Percentiles rank a stretch among this genome's conserved stretches.
Evolutionary conservation across 148 eudicot genomes (phyloP).

Genomic region (Nepenthes gracilis): DNA sequence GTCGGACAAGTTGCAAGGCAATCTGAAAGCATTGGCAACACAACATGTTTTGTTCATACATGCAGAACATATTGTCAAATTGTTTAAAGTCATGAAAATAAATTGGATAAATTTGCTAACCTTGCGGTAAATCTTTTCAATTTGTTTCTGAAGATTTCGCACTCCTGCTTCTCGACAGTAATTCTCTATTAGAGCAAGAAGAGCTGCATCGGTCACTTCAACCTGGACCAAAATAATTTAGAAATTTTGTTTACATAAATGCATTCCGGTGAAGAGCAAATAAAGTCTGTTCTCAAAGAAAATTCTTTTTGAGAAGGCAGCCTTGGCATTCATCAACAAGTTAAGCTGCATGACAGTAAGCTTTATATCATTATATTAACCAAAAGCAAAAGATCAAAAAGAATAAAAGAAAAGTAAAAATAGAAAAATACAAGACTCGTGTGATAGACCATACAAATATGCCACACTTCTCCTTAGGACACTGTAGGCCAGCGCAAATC

Average conservation of each 20-base stretch:
- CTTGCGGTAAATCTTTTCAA: constrained; percentile 97
- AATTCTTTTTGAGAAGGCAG: no score
- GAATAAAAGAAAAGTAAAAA: no score
- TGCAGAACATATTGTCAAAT: not conserved
- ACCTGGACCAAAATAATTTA: constrained; percentile 37
- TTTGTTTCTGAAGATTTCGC: constrained; percentile 93
- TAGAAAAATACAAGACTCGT: no score
- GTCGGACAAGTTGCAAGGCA: constrained; percentile 80
- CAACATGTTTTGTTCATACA: not conserved
- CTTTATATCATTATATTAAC: no score
- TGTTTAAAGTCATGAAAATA: not conserved
- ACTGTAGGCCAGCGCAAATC: no score
- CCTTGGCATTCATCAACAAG: no score
- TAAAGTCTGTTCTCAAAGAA: no score
- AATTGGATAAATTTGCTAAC: constrained; percentile 17
- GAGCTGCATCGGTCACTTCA: constrained; percentile 83
- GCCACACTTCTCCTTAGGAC: no score
- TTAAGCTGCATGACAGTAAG: no score
- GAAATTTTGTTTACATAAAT: not conserved
- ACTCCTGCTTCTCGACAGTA: constrained; percentile 98
- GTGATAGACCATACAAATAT: no score
- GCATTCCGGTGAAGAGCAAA: not conserved
- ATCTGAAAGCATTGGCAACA: constrained; percentile 36
- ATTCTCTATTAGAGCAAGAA: constrained; percentile 86
- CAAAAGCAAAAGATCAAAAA: no score